Evolutionary conservation across 495 filamentous ascomycete genomes (phyloP).

Genomic region (Penicillium diatomitis): DNA sequence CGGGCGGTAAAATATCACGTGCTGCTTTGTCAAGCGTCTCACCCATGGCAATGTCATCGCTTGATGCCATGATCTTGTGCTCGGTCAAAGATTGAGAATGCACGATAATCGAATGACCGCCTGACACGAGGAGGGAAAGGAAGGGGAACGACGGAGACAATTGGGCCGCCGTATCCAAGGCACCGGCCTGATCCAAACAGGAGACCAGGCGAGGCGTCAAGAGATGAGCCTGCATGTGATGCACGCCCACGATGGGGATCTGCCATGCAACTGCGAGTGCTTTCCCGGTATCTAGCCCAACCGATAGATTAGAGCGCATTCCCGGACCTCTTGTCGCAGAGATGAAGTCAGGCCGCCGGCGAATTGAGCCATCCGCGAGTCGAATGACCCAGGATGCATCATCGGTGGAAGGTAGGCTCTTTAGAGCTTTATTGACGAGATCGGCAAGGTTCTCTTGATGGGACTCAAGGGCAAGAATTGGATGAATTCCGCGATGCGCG

Average conservation of each 20-base stretch:
- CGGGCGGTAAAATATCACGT: constrained; percentile 56
- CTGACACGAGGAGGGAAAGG: constrained; percentile 81
- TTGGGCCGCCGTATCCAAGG: background rate
- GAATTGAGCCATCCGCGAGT: constrained; percentile 18
- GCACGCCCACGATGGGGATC: constrained; percentile 70
- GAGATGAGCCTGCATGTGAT: constrained; percentile 97
- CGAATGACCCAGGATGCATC: constrained; percentile 6
- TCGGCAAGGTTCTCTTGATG: constrained; percentile 60
- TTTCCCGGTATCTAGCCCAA: constrained; percentile 79
- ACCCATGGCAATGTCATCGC: constrained; percentile 70
- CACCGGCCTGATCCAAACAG: constrained; percentile 35
- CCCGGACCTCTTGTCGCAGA: constrained; percentile 84
- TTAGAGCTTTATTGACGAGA: constrained; percentile 57
- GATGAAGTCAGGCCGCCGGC: constrained; percentile 65
- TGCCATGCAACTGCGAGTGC: constrained; percentile 77
- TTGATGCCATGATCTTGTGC: constrained; percentile 63
- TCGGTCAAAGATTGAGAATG: constrained; percentile 54
- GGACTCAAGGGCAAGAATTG: constrained; percentile 58
- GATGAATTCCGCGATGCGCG: constrained; percentile 66
- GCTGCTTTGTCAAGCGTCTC: constrained; percentile 79
- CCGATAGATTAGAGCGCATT: constrained; percentile 64
- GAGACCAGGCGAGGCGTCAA: constrained; percentile 75
- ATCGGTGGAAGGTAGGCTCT: constrained; percentile 36
- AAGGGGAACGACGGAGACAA: constrained; percentile 58
- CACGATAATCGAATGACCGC: constrained; percentile 83